phyloP scores from a whole-genome alignment of 257 asterid species.

The Solanum habrochaites region DNA sequence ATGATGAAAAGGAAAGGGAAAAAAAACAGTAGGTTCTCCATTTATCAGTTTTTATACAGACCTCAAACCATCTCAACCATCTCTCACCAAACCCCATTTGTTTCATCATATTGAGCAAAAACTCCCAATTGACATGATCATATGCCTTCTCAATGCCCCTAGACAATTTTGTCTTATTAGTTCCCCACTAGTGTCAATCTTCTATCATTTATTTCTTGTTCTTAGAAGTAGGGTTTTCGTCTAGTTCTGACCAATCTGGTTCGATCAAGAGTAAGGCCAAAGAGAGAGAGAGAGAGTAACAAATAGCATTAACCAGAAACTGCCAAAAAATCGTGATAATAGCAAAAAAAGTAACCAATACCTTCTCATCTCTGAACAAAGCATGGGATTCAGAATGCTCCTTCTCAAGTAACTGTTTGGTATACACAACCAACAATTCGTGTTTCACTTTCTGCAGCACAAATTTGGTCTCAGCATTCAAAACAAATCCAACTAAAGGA shows the following conservation, averaged over 20 bases:
- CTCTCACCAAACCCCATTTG: too few relatives aligned
- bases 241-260: neutral
- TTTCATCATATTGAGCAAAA: too few relatives aligned
- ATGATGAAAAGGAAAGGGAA: too few relatives aligned
- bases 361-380: constrained; percentile 44
- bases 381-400: constrained; percentile 41
- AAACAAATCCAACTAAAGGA: neutral
- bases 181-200: neutral
- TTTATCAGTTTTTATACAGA: too few relatives aligned
- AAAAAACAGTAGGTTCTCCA: too few relatives aligned
- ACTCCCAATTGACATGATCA: too few relatives aligned
- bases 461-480: neutral
- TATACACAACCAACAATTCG: constrained; percentile 23
- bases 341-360: neutral
- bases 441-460: constrained; percentile 18
- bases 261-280: neutral
- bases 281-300: too few relatives aligned
- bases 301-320: neutral
- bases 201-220: neutral
- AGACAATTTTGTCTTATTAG: neutral
- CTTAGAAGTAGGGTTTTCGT: neutral
- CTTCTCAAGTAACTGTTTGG: constrained; percentile 35
- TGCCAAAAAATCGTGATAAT: neutral
- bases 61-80: too few relatives aligned
- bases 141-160: too few relatives aligned